phyloP scores from a whole-genome alignment of 83 land plant species.

The Thuja plicata region DNA sequence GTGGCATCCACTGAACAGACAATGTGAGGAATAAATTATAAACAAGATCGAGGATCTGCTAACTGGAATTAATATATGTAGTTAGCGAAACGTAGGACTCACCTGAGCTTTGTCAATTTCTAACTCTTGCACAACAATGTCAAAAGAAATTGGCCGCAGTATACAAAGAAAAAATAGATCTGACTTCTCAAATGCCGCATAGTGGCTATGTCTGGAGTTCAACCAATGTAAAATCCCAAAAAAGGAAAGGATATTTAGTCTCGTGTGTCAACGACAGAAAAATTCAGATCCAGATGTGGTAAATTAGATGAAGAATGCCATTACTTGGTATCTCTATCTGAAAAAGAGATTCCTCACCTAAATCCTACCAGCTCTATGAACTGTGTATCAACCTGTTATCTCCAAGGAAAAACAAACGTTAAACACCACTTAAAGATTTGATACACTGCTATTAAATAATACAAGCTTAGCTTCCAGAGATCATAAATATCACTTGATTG shows the following conservation, averaged over 20 bases:
- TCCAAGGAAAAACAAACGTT: neutral
- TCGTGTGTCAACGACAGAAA: neutral
- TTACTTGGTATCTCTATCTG: too few species aligned
- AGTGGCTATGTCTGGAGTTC: conserved; percentile 50
- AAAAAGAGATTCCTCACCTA: conserved; percentile 1
- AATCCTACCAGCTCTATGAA: neutral
- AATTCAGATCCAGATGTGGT: too few species aligned
- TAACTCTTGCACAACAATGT: conserved; percentile 42
- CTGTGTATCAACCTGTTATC: neutral
- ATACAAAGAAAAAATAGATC: conserved; percentile 63
- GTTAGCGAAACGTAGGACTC: neutral
- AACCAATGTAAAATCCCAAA: neutral
- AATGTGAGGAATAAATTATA: neutral
- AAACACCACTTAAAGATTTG: neutral
- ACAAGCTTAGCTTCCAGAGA: neutral
- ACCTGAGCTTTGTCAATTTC: conserved; percentile 65
- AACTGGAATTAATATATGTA: neutral
- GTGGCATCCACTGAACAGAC: conserved; percentile 50
- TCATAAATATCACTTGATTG: neutral
- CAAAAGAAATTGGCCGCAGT: conserved; percentile 45
- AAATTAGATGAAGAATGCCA: too few species aligned
- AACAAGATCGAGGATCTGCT: neutral
- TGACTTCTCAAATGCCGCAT: conserved; percentile 52
- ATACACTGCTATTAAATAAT: neutral
- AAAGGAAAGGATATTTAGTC: neutral